Evolutionary conservation across 2,329 filamentous ascomycete genomes (phyloP).

Genomic region (Diplodia mutila): DNA sequence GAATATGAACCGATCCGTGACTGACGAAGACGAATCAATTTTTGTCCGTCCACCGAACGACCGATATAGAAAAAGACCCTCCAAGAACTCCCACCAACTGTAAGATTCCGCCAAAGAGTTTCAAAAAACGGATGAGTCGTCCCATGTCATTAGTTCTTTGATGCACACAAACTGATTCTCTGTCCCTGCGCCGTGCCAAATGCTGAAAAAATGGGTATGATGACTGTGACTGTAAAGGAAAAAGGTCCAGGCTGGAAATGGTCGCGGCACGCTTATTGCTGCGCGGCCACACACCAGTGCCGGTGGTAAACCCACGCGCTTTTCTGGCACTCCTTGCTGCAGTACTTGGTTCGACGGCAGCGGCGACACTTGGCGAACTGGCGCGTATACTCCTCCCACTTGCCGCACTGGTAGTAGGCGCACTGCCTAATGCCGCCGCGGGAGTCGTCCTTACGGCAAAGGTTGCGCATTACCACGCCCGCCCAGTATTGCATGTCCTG

Average conservation of each 20-base stretch:
- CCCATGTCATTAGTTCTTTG: conserved; percentile 28
- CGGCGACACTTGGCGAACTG: conserved; percentile 98
- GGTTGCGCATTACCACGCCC: conserved; percentile 96
- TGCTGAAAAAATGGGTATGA: conserved; percentile 41
- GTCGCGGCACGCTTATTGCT: conserved; percentile 36
- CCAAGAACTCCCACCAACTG: conserved; percentile 24
- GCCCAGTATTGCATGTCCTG: conserved; percentile 99
- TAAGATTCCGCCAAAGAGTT: conserved; percentile 25
- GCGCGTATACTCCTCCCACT: conserved; percentile 95
- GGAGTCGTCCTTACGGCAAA: conserved; percentile 96
- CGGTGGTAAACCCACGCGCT: conserved; percentile 97
- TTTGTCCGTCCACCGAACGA: conserved; percentile 19
- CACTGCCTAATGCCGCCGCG: conserved; percentile 94
- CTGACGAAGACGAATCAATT: conserved; percentile 21
- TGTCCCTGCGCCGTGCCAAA: conserved; percentile 46
- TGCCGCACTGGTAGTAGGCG: conserved; percentile 96
- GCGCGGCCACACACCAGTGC: conserved; percentile 90
- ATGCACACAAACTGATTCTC: conserved; percentile 27
- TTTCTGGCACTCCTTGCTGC: conserved; percentile 99
- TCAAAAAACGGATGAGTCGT: conserved; percentile 27
- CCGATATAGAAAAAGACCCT: conserved; percentile 19
- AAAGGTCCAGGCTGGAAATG: conserved; percentile 14
- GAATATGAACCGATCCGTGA: conserved; percentile 21
- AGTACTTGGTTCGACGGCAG: conserved; percentile 96
- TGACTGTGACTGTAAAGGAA: conserved; percentile 25